phyloP scores from a whole-genome alignment of 495 filamentous ascomycete species.

The Neurospora sp. region DNA sequence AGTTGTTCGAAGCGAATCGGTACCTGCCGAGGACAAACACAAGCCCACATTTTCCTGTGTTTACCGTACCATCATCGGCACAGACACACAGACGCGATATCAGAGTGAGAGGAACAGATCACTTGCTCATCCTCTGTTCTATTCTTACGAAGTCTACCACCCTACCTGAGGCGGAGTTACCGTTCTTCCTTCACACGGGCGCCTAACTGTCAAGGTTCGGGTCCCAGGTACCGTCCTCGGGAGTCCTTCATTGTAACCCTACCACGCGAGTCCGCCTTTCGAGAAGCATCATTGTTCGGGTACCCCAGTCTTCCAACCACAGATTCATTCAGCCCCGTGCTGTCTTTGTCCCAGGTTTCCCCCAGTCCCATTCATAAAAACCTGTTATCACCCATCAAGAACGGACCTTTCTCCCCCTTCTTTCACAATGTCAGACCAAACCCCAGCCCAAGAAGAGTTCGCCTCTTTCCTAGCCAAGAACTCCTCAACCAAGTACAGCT shows the following conservation, averaged over 20 bases:
- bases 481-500: conserved; percentile 20
- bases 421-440: conserved; percentile 44
- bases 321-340: background rate
- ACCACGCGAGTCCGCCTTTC: background rate
- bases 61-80: background rate
- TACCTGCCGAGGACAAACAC: background rate
- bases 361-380: background rate
- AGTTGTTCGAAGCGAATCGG: background rate
- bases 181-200: background rate
- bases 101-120: background rate
- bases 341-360: background rate
- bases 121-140: background rate
- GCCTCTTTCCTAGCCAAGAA: conserved; percentile 56
- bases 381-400: background rate
- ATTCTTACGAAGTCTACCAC: background rate
- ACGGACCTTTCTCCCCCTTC: conserved; percentile 7
- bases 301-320: background rate
- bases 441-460: conserved; percentile 78
- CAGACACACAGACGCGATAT: background rate
- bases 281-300: background rate
- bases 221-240: background rate
- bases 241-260: background rate
- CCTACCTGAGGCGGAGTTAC: background rate
- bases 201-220: background rate
- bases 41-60: background rate